Conservation (phyloP, 495 filamentous ascomycete genomes). For the Diplogelasinospora grovesii region DNA sequence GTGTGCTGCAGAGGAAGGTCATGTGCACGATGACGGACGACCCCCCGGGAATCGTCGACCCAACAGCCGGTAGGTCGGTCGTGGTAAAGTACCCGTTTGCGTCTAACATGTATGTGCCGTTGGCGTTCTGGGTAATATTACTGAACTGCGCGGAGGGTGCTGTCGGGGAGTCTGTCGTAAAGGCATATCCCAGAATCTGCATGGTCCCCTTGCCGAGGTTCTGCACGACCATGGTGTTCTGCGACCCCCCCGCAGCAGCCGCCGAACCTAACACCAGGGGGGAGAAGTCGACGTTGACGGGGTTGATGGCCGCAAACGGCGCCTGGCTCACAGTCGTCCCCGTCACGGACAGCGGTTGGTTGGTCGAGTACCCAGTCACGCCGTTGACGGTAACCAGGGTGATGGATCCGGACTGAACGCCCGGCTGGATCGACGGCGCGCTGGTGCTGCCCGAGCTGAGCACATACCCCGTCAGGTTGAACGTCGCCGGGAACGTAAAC, state of each 20-base stretch:
- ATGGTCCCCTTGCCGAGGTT: conserved; percentile 29
- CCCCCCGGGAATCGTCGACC: conserved; percentile 18
- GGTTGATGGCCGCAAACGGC: conserved; percentile 29
- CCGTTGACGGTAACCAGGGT: conserved; percentile 17
- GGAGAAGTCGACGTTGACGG: conserved; percentile 30
- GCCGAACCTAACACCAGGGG: conserved; percentile 26
- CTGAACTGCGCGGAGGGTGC: conserved; percentile 9
- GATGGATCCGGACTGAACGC: conserved; percentile 19
- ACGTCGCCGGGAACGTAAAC: conserved; percentile 32
- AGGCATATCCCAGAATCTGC: conserved; percentile 31
- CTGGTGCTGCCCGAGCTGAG: conserved; percentile 19
- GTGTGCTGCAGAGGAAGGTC: conserved; percentile 21
- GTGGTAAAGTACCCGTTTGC: conserved; percentile 24
- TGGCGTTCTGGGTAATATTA: conserved; percentile 18
- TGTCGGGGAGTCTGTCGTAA: conserved; percentile 16
- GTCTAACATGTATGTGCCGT: conserved; percentile 16
- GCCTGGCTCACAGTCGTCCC: conserved; percentile 12
- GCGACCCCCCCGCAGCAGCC: conserved; percentile 16
- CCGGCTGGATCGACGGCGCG: conserved; percentile 10
- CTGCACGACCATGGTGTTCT: conserved; percentile 26
- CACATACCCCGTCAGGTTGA: conserved; percentile 27
- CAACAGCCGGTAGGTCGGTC: conserved; percentile 19
- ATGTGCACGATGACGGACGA: conserved; percentile 21
- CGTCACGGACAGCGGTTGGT: conserved; percentile 25
- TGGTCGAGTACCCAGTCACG: conserved; percentile 20